Evolutionary conservation across 768 basidiomycete genomes (phyloP).

Genomic region (Boletellus emodensis): DNA sequence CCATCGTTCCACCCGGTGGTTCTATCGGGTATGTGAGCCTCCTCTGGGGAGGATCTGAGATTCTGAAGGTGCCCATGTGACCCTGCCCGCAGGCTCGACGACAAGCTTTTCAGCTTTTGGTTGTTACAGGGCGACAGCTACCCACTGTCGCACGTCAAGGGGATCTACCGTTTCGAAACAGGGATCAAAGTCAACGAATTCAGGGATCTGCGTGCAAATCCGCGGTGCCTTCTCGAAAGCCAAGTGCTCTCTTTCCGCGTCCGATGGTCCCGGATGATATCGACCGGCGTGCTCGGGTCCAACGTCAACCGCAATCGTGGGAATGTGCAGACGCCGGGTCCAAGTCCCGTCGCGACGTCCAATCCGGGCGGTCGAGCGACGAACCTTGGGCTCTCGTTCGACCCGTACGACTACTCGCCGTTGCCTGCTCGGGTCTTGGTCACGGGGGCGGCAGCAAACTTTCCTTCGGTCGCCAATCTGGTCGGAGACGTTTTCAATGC

Average conservation of each 20-base stretch:
- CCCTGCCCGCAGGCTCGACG: constrained; percentile 59
- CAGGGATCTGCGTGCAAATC: constrained; percentile 84
- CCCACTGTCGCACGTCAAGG: constrained; percentile 76
- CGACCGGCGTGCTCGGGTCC: constrained; percentile 62
- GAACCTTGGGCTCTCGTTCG: constrained; percentile 66
- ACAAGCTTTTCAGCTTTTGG: constrained; percentile 91
- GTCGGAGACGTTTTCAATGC: constrained; percentile 83
- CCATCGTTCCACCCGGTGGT: constrained; percentile 87
- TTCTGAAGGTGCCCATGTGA: neutral
- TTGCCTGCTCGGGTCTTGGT: constrained; percentile 66
- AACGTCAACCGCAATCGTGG: constrained; percentile 29
- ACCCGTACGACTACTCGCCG: constrained; percentile 68
- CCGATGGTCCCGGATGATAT: constrained; percentile 71
- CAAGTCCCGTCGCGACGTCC: constrained; percentile 21
- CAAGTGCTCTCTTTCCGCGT: constrained; percentile 80
- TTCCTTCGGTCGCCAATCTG: constrained; percentile 76
- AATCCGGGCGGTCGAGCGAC: constrained; percentile 22
- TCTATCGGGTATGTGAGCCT: constrained; percentile 67
- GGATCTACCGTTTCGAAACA: constrained; percentile 84
- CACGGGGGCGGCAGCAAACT: constrained; percentile 79
- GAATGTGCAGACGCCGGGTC: constrained; percentile 29
- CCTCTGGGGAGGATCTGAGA: constrained; percentile 2
- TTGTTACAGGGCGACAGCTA: constrained; percentile 74
- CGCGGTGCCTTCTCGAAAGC: constrained; percentile 79
- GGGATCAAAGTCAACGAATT: constrained; percentile 87